Percentiles rank a stretch among this genome's conserved stretches.
Evolutionary conservation across 202 grass and related monocot genomes (phyloP).

Genomic region (Schoenoplectus triqueter): DNA sequence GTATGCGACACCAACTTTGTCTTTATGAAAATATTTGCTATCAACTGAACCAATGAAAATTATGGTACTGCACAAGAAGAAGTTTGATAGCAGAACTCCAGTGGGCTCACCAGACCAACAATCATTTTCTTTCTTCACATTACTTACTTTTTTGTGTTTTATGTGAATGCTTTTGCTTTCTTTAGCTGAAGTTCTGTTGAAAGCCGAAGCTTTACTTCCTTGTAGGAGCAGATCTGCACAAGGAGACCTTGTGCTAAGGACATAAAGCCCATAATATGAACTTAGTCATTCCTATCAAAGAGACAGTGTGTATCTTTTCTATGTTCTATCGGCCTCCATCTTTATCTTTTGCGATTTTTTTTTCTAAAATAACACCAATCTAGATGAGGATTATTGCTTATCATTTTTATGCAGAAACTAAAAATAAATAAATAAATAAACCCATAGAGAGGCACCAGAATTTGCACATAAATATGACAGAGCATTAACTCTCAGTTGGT

Average conservation of each 20-base stretch:
- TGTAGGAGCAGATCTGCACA: not conserved
- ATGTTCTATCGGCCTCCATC: not conserved
- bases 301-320: not conserved
- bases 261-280: not conserved
- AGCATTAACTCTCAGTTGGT: too few relatives aligned
- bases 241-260: conserved; percentile 9
- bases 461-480: not conserved
- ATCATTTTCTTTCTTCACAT: conserved; percentile 11
- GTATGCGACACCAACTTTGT: not conserved
- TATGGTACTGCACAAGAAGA: not conserved
- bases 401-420: not conserved
- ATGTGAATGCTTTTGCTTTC: conserved; percentile 13
- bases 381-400: not conserved
- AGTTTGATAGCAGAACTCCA: not conserved
- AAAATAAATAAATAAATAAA: not conserved
- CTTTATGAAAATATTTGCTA: not conserved
- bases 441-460: not conserved
- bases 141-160: not conserved
- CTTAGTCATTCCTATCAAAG: not conserved
- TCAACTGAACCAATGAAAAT: conserved; percentile 5
- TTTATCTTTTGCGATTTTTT: not conserved
- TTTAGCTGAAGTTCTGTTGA: conserved; percentile 17
- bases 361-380: not conserved
- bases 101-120: not conserved
- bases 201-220: conserved; percentile 22